Conservation (phyloP, 495 filamentous ascomycete species). For the Thermothielavioides terrestris region DNA sequence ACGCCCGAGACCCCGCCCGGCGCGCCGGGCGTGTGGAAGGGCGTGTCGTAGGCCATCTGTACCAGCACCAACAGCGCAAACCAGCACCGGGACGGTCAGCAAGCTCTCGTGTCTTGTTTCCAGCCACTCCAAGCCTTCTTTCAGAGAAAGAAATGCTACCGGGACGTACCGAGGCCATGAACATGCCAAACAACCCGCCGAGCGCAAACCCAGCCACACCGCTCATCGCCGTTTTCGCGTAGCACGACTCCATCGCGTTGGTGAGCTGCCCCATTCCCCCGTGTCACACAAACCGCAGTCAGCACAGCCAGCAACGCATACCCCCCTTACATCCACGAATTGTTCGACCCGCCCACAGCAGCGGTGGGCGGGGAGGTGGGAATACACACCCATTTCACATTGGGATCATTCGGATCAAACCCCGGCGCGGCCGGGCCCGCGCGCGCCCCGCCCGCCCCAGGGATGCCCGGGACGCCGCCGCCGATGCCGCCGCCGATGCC, state of each 20-base stretch:
- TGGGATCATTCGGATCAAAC: constrained; percentile 36
- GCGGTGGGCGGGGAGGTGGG: too few relatives aligned
- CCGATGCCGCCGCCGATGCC: constrained; percentile 1
- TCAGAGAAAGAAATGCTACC: neutral
- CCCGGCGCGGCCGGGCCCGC: constrained; percentile 5
- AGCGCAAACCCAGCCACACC: constrained; percentile 85
- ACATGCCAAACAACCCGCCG: constrained; percentile 85
- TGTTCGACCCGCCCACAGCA: neutral
- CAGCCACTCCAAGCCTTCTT: too few relatives aligned
- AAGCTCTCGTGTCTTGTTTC: too few relatives aligned
- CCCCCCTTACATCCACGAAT: too few relatives aligned
- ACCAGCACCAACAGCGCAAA: too few relatives aligned
- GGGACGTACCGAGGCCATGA: constrained; percentile 73
- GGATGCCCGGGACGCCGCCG: constrained; percentile 16
- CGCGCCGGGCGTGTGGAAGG: constrained; percentile 17
- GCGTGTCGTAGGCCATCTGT: constrained; percentile 34
- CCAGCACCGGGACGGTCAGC: too few relatives aligned
- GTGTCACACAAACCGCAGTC: neutral
- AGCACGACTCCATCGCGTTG: constrained; percentile 77
- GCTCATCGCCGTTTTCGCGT: constrained; percentile 69
- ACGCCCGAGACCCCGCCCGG: constrained; percentile 3
- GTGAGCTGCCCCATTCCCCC: too few relatives aligned
- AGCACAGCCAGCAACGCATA: too few relatives aligned
- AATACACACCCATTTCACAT: constrained; percentile 27
- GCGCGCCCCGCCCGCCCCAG: constrained; percentile 4